These are phyloP conservation scores for Aspergillus transmontanensis DNA, from an alignment of 2,329 filamentous ascomycete genomes.

Conservation along the genomic window DNA sequence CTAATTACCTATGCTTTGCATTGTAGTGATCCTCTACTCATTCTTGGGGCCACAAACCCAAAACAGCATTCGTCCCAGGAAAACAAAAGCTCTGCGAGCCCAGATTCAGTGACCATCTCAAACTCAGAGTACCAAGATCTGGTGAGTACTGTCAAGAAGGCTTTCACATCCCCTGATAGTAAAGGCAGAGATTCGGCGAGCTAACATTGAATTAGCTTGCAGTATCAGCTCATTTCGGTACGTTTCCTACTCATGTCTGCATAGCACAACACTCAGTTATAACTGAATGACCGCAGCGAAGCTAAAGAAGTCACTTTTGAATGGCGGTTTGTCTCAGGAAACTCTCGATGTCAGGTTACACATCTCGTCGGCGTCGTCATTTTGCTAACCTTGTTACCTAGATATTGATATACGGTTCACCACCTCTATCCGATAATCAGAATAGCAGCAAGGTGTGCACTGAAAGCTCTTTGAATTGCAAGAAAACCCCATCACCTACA, in stretches of 20 bases:
- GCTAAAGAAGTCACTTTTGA: slow-evolving; percentile 52
- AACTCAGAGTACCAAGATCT: slow-evolving; percentile 65
- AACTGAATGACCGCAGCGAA: slow-evolving; percentile 39
- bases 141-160: slow-evolving; percentile 38
- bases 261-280: background rate
- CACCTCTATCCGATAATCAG: background rate
- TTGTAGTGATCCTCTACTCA: background rate
- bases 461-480: background rate
- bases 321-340: slow-evolving; percentile 53
- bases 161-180: background rate
- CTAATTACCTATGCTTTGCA: background rate
- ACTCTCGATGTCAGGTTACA: slow-evolving; percentile 48
- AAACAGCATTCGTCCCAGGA: slow-evolving; percentile 44
- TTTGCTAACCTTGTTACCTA: slow-evolving; percentile 16
- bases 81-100: slow-evolving; percentile 38
- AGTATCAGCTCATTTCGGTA: slow-evolving; percentile 19
- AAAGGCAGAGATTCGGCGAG: background rate
- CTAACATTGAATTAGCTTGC: slow-evolving; percentile 18
- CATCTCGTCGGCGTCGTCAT: slow-evolving; percentile 2
- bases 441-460: background rate
- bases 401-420: slow-evolving; percentile 24
- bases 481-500: background rate
- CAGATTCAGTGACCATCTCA: slow-evolving; percentile 56
- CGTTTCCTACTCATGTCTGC: slow-evolving; percentile 2
- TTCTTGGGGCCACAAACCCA: background rate